A percentile compares a stretch with the other conserved stretches of the same genome.
These are phyloP conservation scores for Ciborinia camelliae DNA, from an alignment of 2,329 filamentous ascomycete species.

Conservation along the genomic window DNA sequence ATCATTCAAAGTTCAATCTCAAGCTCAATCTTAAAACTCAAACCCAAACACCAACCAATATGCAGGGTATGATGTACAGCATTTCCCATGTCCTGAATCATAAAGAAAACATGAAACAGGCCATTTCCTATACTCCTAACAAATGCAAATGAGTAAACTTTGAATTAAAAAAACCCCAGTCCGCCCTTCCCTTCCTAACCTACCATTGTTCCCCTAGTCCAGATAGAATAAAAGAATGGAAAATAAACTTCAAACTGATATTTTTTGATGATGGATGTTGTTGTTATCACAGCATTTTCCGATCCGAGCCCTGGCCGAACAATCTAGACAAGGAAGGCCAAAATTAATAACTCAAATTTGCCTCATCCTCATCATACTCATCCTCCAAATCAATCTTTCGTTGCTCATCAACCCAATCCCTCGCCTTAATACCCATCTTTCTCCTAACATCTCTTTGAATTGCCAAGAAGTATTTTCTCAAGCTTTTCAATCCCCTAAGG, in stretches of 20 bases:
- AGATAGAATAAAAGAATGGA: not conserved
- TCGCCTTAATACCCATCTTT: constrained; percentile 24
- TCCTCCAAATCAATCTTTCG: constrained; percentile 8
- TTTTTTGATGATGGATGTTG: not conserved
- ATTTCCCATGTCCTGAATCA: constrained; percentile 15
- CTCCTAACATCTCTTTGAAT: constrained; percentile 74
- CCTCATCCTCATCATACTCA: constrained; percentile 15
- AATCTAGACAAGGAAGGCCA: not conserved
- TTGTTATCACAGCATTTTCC: not conserved
- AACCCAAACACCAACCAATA: constrained; percentile 11
- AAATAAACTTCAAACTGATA: not conserved
- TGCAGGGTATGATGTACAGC: constrained; percentile 16
- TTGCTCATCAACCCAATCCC: constrained; percentile 12
- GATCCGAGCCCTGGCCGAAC: not conserved
- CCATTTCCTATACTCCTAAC: constrained; percentile 6
- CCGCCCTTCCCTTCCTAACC: not conserved
- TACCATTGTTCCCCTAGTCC: not conserved
- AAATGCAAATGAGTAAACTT: constrained; percentile 8
- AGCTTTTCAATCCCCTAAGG: constrained; percentile 73
- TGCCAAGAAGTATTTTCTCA: constrained; percentile 79
- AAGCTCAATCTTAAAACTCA: not conserved
- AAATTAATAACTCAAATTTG: constrained; percentile 16
- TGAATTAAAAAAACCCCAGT: not conserved
- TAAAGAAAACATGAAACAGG: not conserved
- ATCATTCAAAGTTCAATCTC: not conserved